These are phyloP conservation scores for Butyriboletus appendiculatus DNA, from an alignment of 1,284 basidiomycete genomes.

Conservation along the genomic window DNA sequence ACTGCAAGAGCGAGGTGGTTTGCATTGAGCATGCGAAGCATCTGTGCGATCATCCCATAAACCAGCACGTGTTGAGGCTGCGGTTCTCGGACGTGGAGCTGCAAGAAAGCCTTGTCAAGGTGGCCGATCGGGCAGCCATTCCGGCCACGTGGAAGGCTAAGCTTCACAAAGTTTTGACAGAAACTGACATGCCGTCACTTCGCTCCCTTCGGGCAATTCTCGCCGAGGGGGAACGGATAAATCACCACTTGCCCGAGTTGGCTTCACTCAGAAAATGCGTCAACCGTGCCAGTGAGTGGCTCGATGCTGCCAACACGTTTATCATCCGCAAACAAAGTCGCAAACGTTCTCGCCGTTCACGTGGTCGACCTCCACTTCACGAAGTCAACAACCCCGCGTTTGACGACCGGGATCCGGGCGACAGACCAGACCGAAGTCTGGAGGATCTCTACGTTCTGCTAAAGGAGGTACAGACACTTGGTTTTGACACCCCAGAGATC, in stretches of 20 bases:
- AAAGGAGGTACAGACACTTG: slow-evolving; percentile 70
- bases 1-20: slow-evolving; percentile 74
- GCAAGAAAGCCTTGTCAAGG: slow-evolving; percentile 61
- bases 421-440: slow-evolving; percentile 67
- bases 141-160: slow-evolving; percentile 79
- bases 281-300: slow-evolving; percentile 80
- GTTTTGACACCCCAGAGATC: slow-evolving; percentile 82
- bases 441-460: slow-evolving; percentile 69
- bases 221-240: slow-evolving; percentile 87
- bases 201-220: slow-evolving; percentile 77
- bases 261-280: slow-evolving; percentile 77
- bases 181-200: slow-evolving; percentile 71
- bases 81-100: slow-evolving; percentile 85
- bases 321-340: slow-evolving; percentile 70
- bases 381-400: slow-evolving; percentile 32
- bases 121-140: slow-evolving; percentile 71
- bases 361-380: slow-evolving; percentile 51
- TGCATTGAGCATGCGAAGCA: slow-evolving; percentile 86
- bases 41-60: slow-evolving; percentile 69
- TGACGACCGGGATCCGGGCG: slow-evolving; percentile 56
- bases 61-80: slow-evolving; percentile 70
- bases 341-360: slow-evolving; percentile 67
- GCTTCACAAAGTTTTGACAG: slow-evolving; percentile 65
- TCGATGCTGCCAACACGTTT: slow-evolving; percentile 74
- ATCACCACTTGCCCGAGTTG: slow-evolving; percentile 73